Evolutionary conservation across 805 yeast species (phyloP), one percentile per base, ranked within the genome.

Genomic region (Pichia ethanolica): DNA sequence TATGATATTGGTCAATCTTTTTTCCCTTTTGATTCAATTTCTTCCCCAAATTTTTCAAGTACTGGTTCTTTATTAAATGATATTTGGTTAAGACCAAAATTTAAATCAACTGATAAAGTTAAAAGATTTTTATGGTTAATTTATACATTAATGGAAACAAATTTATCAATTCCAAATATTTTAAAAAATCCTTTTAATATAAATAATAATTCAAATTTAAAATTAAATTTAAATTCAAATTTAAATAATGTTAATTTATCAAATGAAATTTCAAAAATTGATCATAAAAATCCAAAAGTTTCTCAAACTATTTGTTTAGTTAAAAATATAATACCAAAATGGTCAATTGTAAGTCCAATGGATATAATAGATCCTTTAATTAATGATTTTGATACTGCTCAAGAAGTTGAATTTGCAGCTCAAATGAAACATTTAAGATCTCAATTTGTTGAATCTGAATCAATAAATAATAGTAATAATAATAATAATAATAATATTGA

Each of bases 111-210:
- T 28, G 81, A 80, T 50, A 75, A 96, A 53, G 88, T 88, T 2
- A 68, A 74, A 47, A 73, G 93, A 37, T 82, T 91, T 54, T 65
- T 91, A 52, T 91, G 97, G 97, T 68, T 91, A 36, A 59, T 88
- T 40, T 90, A 88, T 56, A 77, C 87, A 2, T 87, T 84, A 59
- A 69, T 86, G 54, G 97, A 91, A 61, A 86, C 96, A 0, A 74
- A 77, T 51, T 71, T 86, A 53, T 63, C 74, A 1, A 69, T 72
- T 1, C 81, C 74, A 30, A 78, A 76, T 49, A 57, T 67, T 32
- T 39, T 57, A 35, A 25, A 37, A 1, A 68, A 68, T 50, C 71
- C 71, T 5, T 68, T 66, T 49, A 65, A 65, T 46, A 48, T 49
- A 4, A 12, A 26, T 8, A 45, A 34, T 32, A 32, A 25, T 9